Conservation (phyloP, 106 monocot species). For the Acanthochlamys bracteata region DNA sequence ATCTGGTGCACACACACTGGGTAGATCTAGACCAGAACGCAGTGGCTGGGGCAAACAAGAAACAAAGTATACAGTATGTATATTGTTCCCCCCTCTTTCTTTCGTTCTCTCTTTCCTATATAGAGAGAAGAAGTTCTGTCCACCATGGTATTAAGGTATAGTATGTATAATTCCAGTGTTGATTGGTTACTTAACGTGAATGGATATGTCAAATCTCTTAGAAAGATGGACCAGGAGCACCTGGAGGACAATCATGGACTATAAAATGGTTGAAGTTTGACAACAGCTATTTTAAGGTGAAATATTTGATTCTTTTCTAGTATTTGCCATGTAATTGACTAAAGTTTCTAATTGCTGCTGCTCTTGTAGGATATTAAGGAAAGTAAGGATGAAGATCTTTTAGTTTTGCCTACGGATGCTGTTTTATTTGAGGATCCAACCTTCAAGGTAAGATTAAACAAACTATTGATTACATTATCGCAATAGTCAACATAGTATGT, state of each 20-base stretch:
- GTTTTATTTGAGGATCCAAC: constrained; percentile 90
- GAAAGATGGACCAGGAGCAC: constrained; percentile 97
- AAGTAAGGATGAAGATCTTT: constrained; percentile 80
- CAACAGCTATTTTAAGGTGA: constrained; percentile 94
- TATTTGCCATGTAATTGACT: neutral
- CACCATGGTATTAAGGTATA: neutral
- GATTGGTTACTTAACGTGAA: neutral
- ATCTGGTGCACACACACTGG: constrained; percentile 96
- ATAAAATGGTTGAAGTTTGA: constrained; percentile 96
- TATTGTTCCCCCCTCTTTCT: neutral
- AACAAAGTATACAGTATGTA: constrained; percentile 89
- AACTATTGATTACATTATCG: neutral
- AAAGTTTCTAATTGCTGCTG: neutral
- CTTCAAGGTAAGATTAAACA: constrained; percentile 49
- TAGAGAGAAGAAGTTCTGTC: neutral
- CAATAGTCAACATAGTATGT: neutral
- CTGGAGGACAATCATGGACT: constrained; percentile 99
- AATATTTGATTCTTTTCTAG: constrained; percentile 1
- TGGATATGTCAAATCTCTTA: constrained; percentile 22
- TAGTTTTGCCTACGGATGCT: constrained; percentile 96
- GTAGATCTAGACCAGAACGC: constrained; percentile 91
- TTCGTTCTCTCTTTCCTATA: neutral
- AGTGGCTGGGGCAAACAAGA: constrained; percentile 99
- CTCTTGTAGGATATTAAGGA: constrained; percentile 79
- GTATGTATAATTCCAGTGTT: no score